Conservation (phyloP, 768 basidiomycete species). For the Macrolepiota dolichaula region DNA sequence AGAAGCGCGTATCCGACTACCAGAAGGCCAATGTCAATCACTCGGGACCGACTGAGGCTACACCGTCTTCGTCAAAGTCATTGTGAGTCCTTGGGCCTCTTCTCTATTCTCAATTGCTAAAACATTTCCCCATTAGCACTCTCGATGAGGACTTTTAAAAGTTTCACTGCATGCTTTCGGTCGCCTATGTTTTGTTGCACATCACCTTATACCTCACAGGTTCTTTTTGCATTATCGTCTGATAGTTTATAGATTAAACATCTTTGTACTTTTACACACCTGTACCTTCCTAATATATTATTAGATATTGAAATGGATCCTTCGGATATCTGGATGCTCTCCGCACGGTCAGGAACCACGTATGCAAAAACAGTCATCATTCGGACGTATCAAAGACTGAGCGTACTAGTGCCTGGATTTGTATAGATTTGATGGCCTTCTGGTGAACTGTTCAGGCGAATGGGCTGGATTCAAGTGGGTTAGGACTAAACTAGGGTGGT, state of each 20-base stretch:
- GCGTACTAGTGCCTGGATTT: neutral
- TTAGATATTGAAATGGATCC: neutral
- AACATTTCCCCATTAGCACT: conserved; percentile 17
- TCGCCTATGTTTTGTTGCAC: neutral
- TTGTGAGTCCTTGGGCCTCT: conserved; percentile 24
- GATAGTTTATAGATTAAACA: neutral
- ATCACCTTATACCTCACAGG: conserved; percentile 9
- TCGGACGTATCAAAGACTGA: neutral
- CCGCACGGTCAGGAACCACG: neutral
- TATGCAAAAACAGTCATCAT: neutral
- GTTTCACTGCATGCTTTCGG: conserved; percentile 3
- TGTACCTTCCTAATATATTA: conserved; percentile 4
- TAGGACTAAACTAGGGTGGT: neutral
- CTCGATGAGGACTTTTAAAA: conserved; percentile 33
- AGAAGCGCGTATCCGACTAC: conserved; percentile 91
- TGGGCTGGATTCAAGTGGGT: neutral
- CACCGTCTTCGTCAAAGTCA: conserved; percentile 23
- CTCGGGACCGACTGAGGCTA: conserved; percentile 33
- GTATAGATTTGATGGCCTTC: neutral
- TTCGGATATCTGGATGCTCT: neutral
- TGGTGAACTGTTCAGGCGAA: neutral
- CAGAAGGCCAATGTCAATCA: conserved; percentile 65
- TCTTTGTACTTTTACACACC: conserved; percentile 8
- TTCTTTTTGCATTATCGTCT: conserved; percentile 3
- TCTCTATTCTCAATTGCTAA: conserved; percentile 8